Base-by-base conservation (phyloP, 192 early-diverging fungal genomes). In the Ambispora gerdemannii region DNA sequence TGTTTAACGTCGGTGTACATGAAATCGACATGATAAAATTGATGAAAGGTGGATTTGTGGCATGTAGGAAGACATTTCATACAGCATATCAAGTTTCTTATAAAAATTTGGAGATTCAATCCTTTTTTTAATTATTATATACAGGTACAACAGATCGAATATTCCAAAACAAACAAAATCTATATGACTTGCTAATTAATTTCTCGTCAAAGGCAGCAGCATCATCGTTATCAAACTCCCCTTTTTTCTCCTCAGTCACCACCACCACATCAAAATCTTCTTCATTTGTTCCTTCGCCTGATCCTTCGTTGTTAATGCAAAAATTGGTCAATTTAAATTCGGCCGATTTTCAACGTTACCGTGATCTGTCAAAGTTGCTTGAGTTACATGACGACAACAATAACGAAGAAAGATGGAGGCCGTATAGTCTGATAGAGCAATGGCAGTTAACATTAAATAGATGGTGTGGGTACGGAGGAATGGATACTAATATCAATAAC, bases 381-480 rank as follows among this genome's bases (percentile, higher is more conserved):
- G 74, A 20, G 71, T 36, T 51, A 50, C 65, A 31, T 49, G 72
- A 6, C 24, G 35, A 36, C 51, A 76, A 22, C 17, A 22, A 4
- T 50, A 47, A 43, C 17, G 49, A 52, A 63, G 34, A 10, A 33
- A 67, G 13, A 33, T 49, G 32, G 17, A 38, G 13, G 62, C 10
- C 20, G 71, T 61, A 1, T 27, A 49, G 2, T 24, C 36, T 35
- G 79, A 75, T 17, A 64, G 68, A 28, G 61, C 68, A 20, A 66
- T 83, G 72, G 61, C 77, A 6, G 79, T 76, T 55, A 78, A n/a
- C n/a, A n/a, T n/a, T n/a, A n/a, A n/a, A n/a, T n/a, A n/a, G n/a
- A n/a, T n/a, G n/a, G n/a, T n/a, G n/a, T 81, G 82, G 79, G 77
- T 78, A 71, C 79, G 82, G 82, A 80, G 82, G 80, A 79, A 81